phyloP scores from a whole-genome alignment of 306 rosid genomes.

The Begonia masoniana region DNA sequence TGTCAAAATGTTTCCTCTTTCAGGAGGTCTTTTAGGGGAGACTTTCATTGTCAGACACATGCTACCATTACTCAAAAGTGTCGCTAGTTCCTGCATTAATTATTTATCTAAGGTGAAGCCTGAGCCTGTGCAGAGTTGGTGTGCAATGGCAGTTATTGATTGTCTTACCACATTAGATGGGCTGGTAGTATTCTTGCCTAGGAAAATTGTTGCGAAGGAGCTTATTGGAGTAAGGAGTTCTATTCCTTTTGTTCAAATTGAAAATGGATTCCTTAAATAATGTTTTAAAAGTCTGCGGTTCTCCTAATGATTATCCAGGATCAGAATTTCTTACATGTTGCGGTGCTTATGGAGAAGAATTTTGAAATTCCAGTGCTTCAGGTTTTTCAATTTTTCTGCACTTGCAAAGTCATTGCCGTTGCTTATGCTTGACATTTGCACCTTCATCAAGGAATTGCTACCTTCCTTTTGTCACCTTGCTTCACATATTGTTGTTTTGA shows the following conservation, averaged over 20 bases:
- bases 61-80: constrained; percentile 78
- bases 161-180: constrained; percentile 63
- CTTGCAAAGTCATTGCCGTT: no score
- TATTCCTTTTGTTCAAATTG: constrained; percentile 10
- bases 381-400: constrained; percentile 29
- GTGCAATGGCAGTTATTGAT: constrained; percentile 71
- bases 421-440: constrained; percentile 7
- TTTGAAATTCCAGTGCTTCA: constrained; percentile 76
- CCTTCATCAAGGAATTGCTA: constrained; percentile 11
- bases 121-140: constrained; percentile 96
- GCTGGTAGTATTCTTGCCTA: constrained; percentile 58
- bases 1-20: constrained; percentile 17
- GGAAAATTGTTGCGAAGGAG: constrained; percentile 63
- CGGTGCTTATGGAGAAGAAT: constrained; percentile 66
- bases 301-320: constrained; percentile 41
- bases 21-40: constrained; percentile 91
- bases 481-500: no score
- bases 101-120: constrained; percentile 53
- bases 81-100: constrained; percentile 47
- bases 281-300: constrained; percentile 12
- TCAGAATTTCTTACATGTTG: constrained; percentile 41
- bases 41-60: constrained; percentile 66
- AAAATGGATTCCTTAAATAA: constrained; percentile 12
- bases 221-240: constrained; percentile 54
- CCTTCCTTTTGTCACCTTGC: background rate